These are phyloP conservation scores for Annulohypoxylon bovei DNA, from an alignment of 495 filamentous ascomycete genomes.

Conservation along the genomic window DNA sequence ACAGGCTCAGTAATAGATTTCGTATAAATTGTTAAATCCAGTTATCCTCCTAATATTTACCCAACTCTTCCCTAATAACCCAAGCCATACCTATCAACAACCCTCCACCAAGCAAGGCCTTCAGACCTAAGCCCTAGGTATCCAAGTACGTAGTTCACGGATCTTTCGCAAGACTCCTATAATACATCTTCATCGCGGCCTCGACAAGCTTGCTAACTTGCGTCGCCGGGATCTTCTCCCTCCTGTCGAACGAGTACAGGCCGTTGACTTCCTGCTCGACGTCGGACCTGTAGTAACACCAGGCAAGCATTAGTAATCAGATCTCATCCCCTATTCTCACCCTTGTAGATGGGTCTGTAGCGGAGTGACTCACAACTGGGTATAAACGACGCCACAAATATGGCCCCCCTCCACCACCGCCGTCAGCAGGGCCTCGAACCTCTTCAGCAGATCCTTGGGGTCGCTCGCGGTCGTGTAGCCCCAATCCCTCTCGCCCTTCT, in stretches of 20 bases:
- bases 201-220: conserved; percentile 49
- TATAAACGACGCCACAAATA: conserved; percentile 48
- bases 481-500: conserved; percentile 46
- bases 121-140: neutral
- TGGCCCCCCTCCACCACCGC: conserved; percentile 43
- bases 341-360: neutral
- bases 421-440: conserved; percentile 42
- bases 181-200: conserved; percentile 42
- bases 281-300: conserved; percentile 54
- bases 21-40: neutral
- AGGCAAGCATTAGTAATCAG: neutral
- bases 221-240: conserved; percentile 51
- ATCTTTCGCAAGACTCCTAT: conserved; percentile 33
- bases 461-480: conserved; percentile 51
- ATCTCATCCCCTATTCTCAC: neutral
- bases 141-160: neutral
- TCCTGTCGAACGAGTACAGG: conserved; percentile 69
- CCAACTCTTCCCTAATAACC: neutral
- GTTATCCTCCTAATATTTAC: neutral
- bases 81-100: neutral
- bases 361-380: conserved; percentile 46
- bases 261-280: conserved; percentile 73
- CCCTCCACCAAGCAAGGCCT: neutral
- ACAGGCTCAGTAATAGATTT: neutral
- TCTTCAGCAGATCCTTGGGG: conserved; percentile 42